Evolutionary conservation across 176 grass and related monocot genomes (phyloP).

Genomic region (Aegilops longissima): DNA sequence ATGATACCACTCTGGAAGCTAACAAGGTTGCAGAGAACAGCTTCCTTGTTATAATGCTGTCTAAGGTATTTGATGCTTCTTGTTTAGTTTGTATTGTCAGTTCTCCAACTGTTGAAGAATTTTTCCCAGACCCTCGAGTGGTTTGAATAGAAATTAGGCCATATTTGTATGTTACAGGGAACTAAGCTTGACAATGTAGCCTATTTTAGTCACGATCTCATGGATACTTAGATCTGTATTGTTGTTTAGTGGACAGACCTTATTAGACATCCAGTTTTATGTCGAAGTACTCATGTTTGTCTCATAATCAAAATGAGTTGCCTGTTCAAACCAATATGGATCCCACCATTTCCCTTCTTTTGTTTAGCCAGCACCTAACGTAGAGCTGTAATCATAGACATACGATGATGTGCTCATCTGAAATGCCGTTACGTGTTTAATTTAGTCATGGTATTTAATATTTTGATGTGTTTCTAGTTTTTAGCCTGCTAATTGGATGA

Average conservation of each 20-base stretch:
- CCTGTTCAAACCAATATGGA: not conserved
- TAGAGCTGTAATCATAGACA: not conserved
- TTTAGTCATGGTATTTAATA: not conserved
- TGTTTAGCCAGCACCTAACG: not conserved
- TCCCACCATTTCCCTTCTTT: not conserved
- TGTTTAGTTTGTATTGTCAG: not conserved
- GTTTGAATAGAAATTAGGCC: not conserved
- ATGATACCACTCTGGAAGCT: conserved; percentile 81
- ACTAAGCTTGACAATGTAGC: not conserved
- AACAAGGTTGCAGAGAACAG: conserved; percentile 84
- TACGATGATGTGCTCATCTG: not conserved
- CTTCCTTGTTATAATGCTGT: conserved; percentile 95
- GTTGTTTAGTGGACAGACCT: not conserved
- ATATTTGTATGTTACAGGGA: not conserved
- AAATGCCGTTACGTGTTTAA: not conserved
- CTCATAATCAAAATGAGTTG: not conserved
- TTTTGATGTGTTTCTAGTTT: not conserved
- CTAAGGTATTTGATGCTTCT: conserved; percentile 62
- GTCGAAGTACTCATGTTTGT: not conserved
- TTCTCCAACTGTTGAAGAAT: not conserved
- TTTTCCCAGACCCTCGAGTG: not conserved
- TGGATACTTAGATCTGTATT: not conserved
- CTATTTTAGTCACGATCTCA: not conserved
- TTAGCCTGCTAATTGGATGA: not conserved
- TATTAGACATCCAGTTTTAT: not conserved